These are phyloP conservation scores for Hericium coralloides DNA, from an alignment of 768 basidiomycete species.

Conservation along the genomic window DNA sequence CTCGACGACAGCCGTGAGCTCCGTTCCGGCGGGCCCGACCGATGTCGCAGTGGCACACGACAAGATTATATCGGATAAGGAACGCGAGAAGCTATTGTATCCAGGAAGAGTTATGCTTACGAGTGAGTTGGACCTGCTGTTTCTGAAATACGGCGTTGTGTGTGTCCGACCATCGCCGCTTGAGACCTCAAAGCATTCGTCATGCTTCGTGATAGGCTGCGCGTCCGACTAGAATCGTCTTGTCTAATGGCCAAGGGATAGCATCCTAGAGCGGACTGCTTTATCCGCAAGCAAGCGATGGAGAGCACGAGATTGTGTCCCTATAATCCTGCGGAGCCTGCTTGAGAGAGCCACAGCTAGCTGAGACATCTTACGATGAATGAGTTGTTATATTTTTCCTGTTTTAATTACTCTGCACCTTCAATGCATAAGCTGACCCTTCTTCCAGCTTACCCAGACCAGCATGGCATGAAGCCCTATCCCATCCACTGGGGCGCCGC, in stretches of 20 bases:
- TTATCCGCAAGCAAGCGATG: too few relatives aligned
- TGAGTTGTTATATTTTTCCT: too few relatives aligned
- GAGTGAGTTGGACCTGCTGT: constrained; percentile 43
- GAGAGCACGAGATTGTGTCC: too few relatives aligned
- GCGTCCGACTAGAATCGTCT: too few relatives aligned
- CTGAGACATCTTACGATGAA: too few relatives aligned
- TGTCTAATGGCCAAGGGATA: too few relatives aligned
- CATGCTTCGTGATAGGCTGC: too few relatives aligned
- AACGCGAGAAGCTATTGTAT: constrained; percentile 68
- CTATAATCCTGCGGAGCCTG: too few relatives aligned
- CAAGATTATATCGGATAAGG: constrained; percentile 37
- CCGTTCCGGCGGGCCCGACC: constrained; percentile 6
- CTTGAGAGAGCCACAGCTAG: too few relatives aligned
- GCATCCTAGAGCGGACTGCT: too few relatives aligned
- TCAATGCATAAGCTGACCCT: background rate
- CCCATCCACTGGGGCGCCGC: constrained; percentile 76
- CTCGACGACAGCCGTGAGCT: constrained; percentile 20
- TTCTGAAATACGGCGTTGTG: background rate
- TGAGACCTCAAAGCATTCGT: too few relatives aligned
- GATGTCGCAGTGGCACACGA: constrained; percentile 4
- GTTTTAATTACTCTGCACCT: too few relatives aligned
- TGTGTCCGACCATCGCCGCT: background rate
- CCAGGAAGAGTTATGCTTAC: constrained; percentile 78
- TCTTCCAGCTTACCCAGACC: constrained; percentile 72
- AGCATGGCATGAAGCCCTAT: constrained; percentile 78